Percentiles rank a stretch among this genome's conserved stretches.
These are phyloP conservation scores for Tuber indicum DNA, from an alignment of 495 filamentous ascomycete genomes.

Conservation along the genomic window DNA sequence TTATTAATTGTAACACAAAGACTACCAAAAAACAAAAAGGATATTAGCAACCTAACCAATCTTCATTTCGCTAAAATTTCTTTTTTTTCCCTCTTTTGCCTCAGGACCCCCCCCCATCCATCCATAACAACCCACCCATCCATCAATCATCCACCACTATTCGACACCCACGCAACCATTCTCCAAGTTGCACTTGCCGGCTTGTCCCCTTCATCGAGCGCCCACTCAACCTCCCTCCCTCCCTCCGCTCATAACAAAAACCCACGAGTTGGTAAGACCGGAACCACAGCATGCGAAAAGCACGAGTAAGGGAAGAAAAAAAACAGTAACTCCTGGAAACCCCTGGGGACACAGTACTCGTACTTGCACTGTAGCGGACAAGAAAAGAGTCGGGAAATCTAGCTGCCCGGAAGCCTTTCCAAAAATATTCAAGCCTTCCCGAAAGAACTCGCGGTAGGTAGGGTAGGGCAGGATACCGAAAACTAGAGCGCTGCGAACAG, in stretches of 20 bases:
- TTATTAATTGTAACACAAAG: neutral
- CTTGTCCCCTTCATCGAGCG: neutral
- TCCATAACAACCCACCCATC: neutral
- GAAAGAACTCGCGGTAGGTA: neutral
- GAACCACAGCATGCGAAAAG: neutral
- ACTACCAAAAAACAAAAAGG: neutral
- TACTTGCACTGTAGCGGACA: neutral
- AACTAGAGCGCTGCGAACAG: neutral
- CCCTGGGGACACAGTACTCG: neutral
- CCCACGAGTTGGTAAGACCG: neutral
- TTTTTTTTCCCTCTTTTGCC: neutral
- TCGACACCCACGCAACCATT: neutral
- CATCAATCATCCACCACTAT: neutral
- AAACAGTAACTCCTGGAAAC: neutral
- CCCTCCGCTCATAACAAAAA: neutral
- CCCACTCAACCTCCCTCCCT: neutral
- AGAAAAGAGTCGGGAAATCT: neutral
- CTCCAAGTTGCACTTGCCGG: neutral
- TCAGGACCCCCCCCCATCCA: neutral
- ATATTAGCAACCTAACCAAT: neutral
- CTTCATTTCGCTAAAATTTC: conserved; percentile 2
- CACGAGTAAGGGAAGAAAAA: neutral
- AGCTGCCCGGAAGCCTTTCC: neutral
- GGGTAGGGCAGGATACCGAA: neutral
- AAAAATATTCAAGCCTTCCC: neutral